A percentile compares a stretch with the other conserved stretches of the same genome.
phyloP scores from a whole-genome alignment of 345 rosid genomes.

The Citrus reticulata region DNA sequence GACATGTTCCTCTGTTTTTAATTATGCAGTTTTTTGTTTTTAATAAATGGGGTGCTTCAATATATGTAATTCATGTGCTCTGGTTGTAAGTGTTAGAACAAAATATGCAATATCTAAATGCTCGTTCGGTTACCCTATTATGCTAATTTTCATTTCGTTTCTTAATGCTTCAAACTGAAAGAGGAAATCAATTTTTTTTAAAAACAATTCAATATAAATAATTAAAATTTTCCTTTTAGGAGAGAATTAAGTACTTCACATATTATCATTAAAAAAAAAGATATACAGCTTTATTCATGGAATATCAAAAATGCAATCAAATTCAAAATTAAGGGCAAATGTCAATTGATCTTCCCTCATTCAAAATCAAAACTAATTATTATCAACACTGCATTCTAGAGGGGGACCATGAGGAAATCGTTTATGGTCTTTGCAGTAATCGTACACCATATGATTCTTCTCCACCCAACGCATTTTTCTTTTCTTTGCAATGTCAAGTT shows the following conservation, averaged over 20 bases:
- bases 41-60: not conserved
- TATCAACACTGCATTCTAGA: slow-evolving; percentile 27
- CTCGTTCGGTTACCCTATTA: too few species aligned
- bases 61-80: not conserved
- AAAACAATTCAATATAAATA: too few species aligned
- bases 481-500: slow-evolving; percentile 23
- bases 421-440: slow-evolving; percentile 43
- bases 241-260: not conserved
- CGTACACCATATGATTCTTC: slow-evolving; percentile 42
- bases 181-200: too few species aligned
- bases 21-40: not conserved
- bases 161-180: too few species aligned
- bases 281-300: not conserved
- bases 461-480: slow-evolving; percentile 51
- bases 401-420: slow-evolving; percentile 51
- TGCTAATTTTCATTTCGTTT: too few species aligned
- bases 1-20: not conserved
- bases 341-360: not conserved
- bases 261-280: too few species aligned
- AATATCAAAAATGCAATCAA: not conserved
- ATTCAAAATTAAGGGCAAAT: not conserved
- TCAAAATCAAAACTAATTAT: not conserved
- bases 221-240: not conserved
- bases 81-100: not conserved
- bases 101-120: too few species aligned